Evolutionary conservation across 1,284 basidiomycete species (phyloP).

Genomic region (Malassezia brasiliensis): DNA sequence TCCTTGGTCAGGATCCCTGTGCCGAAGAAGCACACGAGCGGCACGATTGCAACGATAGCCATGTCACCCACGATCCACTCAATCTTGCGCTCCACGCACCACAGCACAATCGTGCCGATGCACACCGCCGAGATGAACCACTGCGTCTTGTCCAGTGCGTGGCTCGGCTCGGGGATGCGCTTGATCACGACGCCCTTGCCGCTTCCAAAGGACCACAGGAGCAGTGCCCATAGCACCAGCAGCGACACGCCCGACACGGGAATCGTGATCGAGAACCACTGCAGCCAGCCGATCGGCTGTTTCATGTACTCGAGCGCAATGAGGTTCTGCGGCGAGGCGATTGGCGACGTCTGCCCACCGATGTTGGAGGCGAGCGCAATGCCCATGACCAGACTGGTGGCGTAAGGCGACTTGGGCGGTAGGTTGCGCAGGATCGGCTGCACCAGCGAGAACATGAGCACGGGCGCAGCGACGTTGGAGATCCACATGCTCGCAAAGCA

Average conservation of each 20-base stretch:
- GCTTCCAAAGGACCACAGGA: constrained; percentile 76
- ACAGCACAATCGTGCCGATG: constrained; percentile 73
- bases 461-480: constrained; percentile 93
- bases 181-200: constrained; percentile 54
- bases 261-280: constrained; percentile 88
- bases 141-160: constrained; percentile 66
- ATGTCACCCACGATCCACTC: constrained; percentile 80
- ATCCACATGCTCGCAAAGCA: constrained; percentile 99
- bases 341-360: constrained; percentile 86
- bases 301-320: constrained; percentile 86
- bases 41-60: constrained; percentile 86
- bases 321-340: constrained; percentile 89
- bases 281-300: constrained; percentile 72
- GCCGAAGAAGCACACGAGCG: constrained; percentile 86
- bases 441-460: constrained; percentile 93
- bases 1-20: constrained; percentile 87
- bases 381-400: constrained; percentile 81
- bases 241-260: constrained; percentile 80
- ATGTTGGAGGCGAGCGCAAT: constrained; percentile 97
- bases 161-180: constrained; percentile 28
- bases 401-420: constrained; percentile 76
- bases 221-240: constrained; percentile 78
- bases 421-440: constrained; percentile 88
- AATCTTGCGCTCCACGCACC: constrained; percentile 80
- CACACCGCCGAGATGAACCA: constrained; percentile 83